Evolutionary conservation across 768 basidiomycete species (phyloP), one percentile per base, ranked within the genome.

Genomic region (Auriculariales sp.): DNA sequence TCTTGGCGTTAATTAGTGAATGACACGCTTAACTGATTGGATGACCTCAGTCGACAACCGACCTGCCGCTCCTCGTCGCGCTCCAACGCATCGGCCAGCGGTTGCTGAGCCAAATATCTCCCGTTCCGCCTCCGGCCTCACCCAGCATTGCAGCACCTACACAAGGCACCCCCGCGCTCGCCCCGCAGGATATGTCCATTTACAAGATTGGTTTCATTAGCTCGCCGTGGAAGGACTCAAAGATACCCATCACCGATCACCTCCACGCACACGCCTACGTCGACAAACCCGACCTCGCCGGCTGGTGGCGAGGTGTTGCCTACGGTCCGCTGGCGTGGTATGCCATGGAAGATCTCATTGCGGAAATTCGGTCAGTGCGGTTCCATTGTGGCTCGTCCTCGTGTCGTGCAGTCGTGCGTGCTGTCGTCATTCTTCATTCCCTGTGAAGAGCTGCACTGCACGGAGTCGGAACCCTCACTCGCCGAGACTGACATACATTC

Each of bases 211-310:
- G 83, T 32, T 87, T 86, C 66, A 85, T 86, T 53, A 82, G 83
- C 0, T 77, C 81, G 14, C 83, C 83, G 0, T 83, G 84, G 66
- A 78, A 71, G 56, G 84, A 87, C 59, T 76, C 66, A 64, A 83
- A 82, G 61, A 83, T 86, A 34, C 84, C 85, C 12, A 75, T 87
- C 45, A 81, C 78, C 25, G 83, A 86, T 62, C 84, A 87, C 59
- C 71, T 86, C 25, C 84, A 87, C 59, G 76, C 75, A 1, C 85
- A 88, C 61, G 84, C 81, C 4, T 86, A 77, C 59, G 71, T 85
- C 46, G 68, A 66, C 11, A 76, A 80, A 10, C 68, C 77, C 5
- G 79, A 88, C 61, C 67, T 72, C 28, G 65, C 79, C 57, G 81
- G 83, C 47, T 88, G 83, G 83, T 81, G 77, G 75, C 68, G 84